Base-by-base conservation (phyloP, 2,329 filamentous ascomycete species). In the Fusarium protoensiforme region DNA sequence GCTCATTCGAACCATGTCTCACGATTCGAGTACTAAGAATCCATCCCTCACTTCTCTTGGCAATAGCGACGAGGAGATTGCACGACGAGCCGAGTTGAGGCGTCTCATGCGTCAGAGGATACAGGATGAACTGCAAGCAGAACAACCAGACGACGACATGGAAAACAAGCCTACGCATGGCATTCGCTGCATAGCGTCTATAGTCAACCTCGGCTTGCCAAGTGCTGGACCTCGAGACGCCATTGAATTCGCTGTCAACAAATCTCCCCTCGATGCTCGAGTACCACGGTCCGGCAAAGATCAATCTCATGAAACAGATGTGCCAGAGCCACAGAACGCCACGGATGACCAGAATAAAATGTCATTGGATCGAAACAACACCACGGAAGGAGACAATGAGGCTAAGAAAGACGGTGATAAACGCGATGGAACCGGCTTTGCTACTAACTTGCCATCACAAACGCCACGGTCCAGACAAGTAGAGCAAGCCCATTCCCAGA, bases 101-200 rank as follows among this genome's bases (percentile, higher is more conserved):
- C 84, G 88, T 22, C 80, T 90, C 10, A 86, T 88, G 78, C 86
- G 87, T 57, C 87, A 86, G 72, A 84, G 88, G 69, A 90, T 91
- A n/a, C 87, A 87, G 69, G 85, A 89, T 48, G 89, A 91, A 73
- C 81, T 91, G 5, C 84, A 86, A 53, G 85, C 80, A 41, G 87
- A 89, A 39, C 80, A 83, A 38, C 76, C 79, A 11, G 81, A 83
- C 54, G 82, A 84, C 20, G 79, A 81, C 20, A 65, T 72, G 2
- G 81, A 77, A 43, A 76, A 77, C 7, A 74, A 67, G 14, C 79
- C 81, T 13, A 73, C 70, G 16, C 71, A 74, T 22, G 79, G 73
- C n/a, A 76, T 72, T 51, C 74, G 63, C 48, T 72, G 75, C 29
- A 65, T 74, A 24, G 78, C 76, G 20, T 71, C 79, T 14, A 75